Evolutionary conservation across 1,139 yeast genomes (phyloP), one percentile per base, ranked within the genome.

Genomic region (Hyphopichia fennica): DNA sequence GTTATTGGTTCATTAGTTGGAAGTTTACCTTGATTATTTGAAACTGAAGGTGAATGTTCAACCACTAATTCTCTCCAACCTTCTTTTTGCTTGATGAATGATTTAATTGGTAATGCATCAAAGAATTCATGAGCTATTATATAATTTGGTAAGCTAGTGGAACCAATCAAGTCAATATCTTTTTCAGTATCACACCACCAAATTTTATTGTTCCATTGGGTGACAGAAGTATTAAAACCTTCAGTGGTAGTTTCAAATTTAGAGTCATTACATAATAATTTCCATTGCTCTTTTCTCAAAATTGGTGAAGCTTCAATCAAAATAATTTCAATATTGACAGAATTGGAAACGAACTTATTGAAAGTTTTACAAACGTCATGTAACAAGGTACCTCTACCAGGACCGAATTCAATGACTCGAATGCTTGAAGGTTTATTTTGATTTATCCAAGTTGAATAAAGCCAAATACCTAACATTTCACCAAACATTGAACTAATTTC

Each of bases 401-500:
- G 96, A 0, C 96, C 96, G 59, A 87, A 81, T 59, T 88, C 96
- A n/a, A 87, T 70, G n/a, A 88, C 54, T 42, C 84, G 69, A 27
- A 84, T 64, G 8, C 57, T 49, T 2, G 49, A 28, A 0, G 90
- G 87, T 34, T 61, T 63, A 2, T 72, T 69, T 53, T 85, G 91
- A 3, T 69, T 63, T 40, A 77, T 54, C 88, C 91, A 87, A 20
- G 78, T 73, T 16, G 77, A 69, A 46, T 69, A 79, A 43, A 75
- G 67, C 90, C 95, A 88, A 9, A 88, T 67, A 0, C 95, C 96
- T 42, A 87, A 75, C 70, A 87, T 79, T 57, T 88, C 96, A 10
- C 96, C 96, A 68, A 88, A 88, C 65, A 87, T 84, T 37, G 88
- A 89, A 3, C 95, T 84, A 39, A 88, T 87, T 62, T 88, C 96